These are phyloP conservation scores for Microdochium paspali DNA, from an alignment of 2,329 filamentous ascomycete genomes.

Conservation along the genomic window DNA sequence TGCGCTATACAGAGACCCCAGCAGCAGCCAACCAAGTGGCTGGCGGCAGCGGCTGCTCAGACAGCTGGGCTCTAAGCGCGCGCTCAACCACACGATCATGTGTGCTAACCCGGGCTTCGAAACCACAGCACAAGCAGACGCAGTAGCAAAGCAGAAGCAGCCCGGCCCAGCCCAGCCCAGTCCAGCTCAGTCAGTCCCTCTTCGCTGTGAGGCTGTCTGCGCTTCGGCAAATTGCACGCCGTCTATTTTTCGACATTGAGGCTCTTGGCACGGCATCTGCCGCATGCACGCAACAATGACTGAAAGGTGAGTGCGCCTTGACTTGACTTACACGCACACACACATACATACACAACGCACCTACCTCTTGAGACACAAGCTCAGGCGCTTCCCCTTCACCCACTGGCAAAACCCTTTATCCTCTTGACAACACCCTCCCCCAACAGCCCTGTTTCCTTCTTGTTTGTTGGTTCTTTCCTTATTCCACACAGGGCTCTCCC, in stretches of 20 bases:
- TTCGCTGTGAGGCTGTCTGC: too few species aligned
- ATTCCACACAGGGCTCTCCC: not conserved
- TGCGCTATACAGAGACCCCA: not conserved
- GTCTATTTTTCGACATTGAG: not conserved
- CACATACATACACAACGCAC: not conserved
- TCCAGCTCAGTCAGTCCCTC: too few species aligned
- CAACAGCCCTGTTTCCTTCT: not conserved
- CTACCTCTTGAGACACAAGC: too few species aligned
- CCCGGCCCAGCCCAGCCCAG: too few species aligned
- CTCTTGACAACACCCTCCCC: not conserved
- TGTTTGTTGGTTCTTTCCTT: not conserved
- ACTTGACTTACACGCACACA: not conserved
- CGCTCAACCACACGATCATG: not conserved
- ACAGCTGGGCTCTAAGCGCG: not conserved
- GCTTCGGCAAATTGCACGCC: not conserved
- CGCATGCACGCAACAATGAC: not conserved
- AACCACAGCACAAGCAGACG: not conserved
- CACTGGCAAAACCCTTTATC: not conserved
- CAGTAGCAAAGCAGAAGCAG: too few species aligned
- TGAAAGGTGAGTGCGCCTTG: not conserved
- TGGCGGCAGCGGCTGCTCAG: not conserved
- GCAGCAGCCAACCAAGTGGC: not conserved
- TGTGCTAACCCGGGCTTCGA: not conserved
- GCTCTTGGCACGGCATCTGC: not conserved
- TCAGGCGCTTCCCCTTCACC: too few species aligned